Conservation (phyloP, 2,329 filamentous ascomycete species). For the Ophidiomyces ophidiicola region DNA sequence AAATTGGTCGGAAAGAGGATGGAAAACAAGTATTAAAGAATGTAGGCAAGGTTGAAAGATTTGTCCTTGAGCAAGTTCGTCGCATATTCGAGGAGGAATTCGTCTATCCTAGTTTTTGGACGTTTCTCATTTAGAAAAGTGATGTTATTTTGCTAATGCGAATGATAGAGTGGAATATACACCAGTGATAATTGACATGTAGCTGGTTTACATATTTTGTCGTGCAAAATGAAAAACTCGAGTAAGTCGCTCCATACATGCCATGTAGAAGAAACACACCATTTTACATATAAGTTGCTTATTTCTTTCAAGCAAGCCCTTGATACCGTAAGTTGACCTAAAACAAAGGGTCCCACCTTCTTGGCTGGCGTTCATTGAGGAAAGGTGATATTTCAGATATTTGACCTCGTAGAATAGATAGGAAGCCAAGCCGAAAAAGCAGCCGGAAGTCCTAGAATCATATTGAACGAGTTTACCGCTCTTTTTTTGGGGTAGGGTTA, state of each 20-base stretch:
- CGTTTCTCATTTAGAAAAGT: constrained; percentile 62
- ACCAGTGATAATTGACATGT: no score
- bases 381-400: no score
- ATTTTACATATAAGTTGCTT: no score
- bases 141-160: background rate
- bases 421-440: background rate
- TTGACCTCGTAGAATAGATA: no score
- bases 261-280: no score
- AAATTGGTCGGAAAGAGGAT: constrained; percentile 84
- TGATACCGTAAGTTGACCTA: no score
- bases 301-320: no score
- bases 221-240: no score
- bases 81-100: constrained; percentile 98
- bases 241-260: no score
- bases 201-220: no score
- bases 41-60: constrained; percentile 95
- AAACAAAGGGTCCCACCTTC: no score
- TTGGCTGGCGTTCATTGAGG: no score
- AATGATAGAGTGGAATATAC: background rate
- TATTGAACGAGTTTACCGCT: constrained; percentile 32
- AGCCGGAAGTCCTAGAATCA: background rate
- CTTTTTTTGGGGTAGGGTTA: constrained; percentile 43
- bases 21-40: constrained; percentile 95
- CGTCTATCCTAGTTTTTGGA: constrained; percentile 97
- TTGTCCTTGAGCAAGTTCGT: constrained; percentile 90